phyloP scores from a whole-genome alignment of 768 basidiomycete species.

The Agaricus blazei region DNA sequence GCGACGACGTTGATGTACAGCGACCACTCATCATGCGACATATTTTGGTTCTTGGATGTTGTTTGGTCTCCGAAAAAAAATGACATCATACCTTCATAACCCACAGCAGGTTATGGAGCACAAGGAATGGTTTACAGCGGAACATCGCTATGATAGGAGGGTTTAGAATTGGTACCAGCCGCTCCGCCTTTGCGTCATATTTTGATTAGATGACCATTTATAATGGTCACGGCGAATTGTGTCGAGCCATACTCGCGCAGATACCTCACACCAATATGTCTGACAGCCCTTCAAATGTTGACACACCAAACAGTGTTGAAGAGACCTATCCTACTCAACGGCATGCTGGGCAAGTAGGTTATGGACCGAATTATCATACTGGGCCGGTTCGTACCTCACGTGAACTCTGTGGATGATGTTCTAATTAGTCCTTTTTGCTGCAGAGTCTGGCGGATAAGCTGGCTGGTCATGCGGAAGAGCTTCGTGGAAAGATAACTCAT shows the following conservation, averaged over 20 bases:
- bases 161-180: neutral
- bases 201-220: neutral
- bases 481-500: conserved; percentile 9
- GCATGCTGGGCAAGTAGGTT: conserved; percentile 8
- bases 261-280: neutral
- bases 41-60: no score
- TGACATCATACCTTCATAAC: no score
- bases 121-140: neutral
- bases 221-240: neutral
- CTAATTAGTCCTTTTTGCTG: neutral
- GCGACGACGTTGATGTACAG: no score
- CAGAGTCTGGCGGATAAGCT: conserved; percentile 9
- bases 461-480: conserved; percentile 7
- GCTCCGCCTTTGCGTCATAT: conserved; percentile 4
- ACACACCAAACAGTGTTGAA: neutral
- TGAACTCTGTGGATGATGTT: neutral
- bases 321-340: conserved; percentile 4
- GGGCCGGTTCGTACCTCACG: neutral
- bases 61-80: no score
- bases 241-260: neutral
- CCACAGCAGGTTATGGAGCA: no score
- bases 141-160: neutral
- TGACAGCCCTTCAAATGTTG: neutral
- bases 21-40: no score
- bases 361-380: conserved; percentile 1